Base-by-base conservation (phyloP, 2,329 filamentous ascomycete genomes). In the Paraconiothyrium brasiliense region DNA sequence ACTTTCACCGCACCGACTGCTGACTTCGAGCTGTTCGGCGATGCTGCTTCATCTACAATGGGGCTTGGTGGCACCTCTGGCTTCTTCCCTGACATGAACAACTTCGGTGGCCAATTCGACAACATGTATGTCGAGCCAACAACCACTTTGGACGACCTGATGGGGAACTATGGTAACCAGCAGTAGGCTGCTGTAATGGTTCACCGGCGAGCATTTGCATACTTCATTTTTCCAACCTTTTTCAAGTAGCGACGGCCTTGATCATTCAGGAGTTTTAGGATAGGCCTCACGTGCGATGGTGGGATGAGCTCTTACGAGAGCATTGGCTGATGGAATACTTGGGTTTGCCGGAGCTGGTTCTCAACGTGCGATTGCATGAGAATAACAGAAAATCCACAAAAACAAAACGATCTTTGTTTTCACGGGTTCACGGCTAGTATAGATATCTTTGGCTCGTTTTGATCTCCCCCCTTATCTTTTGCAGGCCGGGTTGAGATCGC, bases 11-110 rank as follows among this genome's bases (percentile, higher is more conserved):
- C 69, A 2, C 76, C 77, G 1, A 71, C 78, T 51, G 79, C 75
- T 44, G 90, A 92, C 75, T 93, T 92, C 68, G 84, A 86, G 20
- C 83, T 93, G 16, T 92, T 80, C 62, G 78, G 79, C 48, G 63
- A 65, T 6, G 67, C 68, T 24, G 67, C 67, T 44, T 56, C 70
- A 14, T 66, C 60, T 63, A 69, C 66, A 54, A 70, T 73, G 66
- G 55, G 60, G 27, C 63, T 73, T 49, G 70, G 67, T 58, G 66
- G 62, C 39, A 74, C 69, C 52, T 65, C 67, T 56, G 71, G 76
- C 59, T 79, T 78, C 69, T 80, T 79, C 57, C 77, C 76, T 20
- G 76, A 79, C n/a, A 73, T 77, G 57, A 72, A 67, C 41, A 73
- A 77, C 61, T 69, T 82, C 67, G 79, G 78, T 43, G 80, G 78